A percentile compares a stretch with the other conserved stretches of the same genome.
phyloP scores from a whole-genome alignment of 2,329 filamentous ascomycete genomes.

The Hypoxylon sp. region DNA sequence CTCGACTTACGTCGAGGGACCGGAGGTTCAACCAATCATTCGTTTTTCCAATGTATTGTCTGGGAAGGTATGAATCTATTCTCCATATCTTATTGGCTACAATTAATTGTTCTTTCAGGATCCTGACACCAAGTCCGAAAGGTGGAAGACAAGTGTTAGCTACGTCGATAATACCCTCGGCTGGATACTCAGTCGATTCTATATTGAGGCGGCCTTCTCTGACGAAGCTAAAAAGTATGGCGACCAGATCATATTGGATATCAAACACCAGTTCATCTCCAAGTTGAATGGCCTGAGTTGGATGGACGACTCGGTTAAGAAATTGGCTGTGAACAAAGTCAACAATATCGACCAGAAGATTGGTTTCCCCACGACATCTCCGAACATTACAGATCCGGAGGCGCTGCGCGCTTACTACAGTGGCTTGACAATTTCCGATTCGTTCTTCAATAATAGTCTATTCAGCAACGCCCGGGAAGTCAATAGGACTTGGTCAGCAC shows the following conservation, averaged over 20 bases:
- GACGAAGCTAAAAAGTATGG: conserved; percentile 74
- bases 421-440: conserved; percentile 61
- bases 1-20: conserved; percentile 66
- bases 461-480: conserved; percentile 61
- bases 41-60: conserved; percentile 71
- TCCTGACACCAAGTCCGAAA: conserved; percentile 70
- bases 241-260: conserved; percentile 76
- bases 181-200: conserved; percentile 79
- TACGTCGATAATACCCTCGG: conserved; percentile 69
- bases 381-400: conserved; percentile 68
- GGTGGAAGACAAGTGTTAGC: conserved; percentile 74
- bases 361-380: conserved; percentile 71
- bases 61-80: conserved; percentile 60
- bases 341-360: conserved; percentile 74
- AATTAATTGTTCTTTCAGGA: conserved; percentile 55
- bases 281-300: conserved; percentile 60
- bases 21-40: conserved; percentile 69
- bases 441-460: conserved; percentile 69
- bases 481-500: conserved; percentile 64
- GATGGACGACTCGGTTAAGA: conserved; percentile 72
- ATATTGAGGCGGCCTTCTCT: conserved; percentile 75
- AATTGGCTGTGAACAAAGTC: conserved; percentile 71
- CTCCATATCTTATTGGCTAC: neutral
- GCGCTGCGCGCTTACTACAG: conserved; percentile 67
- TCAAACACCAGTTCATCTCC: conserved; percentile 73